Percentiles rank a stretch among this genome's conserved stretches.
These are phyloP conservation scores for Naganishia kalamii DNA, from an alignment of 768 basidiomycete species.

Conservation along the genomic window DNA sequence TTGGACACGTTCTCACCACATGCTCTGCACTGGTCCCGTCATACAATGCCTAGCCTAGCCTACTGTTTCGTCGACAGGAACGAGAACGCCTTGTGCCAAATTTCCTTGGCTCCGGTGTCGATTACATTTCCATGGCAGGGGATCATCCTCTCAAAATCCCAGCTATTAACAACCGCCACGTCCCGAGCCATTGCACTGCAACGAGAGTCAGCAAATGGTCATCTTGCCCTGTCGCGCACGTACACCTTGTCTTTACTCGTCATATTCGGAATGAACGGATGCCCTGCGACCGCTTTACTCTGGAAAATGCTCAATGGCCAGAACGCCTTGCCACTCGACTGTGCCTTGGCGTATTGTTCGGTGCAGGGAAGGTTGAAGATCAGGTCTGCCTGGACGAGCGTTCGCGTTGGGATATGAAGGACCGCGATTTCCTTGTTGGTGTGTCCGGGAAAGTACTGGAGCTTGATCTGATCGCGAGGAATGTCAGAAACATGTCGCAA, in stretches of 20 bases:
- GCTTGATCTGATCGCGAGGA: slow-evolving; percentile 25
- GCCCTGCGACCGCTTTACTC: slow-evolving; percentile 26
- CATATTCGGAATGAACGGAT: slow-evolving; percentile 32
- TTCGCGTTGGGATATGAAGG: slow-evolving; percentile 64
- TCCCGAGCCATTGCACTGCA: slow-evolving; percentile 56
- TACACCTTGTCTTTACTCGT: slow-evolving; percentile 45
- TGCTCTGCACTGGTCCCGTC: not conserved
- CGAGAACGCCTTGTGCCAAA: slow-evolving; percentile 46
- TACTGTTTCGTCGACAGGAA: not conserved
- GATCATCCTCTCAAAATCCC: slow-evolving; percentile 51
- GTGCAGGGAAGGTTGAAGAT: slow-evolving; percentile 71
- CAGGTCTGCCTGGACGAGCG: slow-evolving; percentile 73
- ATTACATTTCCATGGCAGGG: slow-evolving; percentile 57
- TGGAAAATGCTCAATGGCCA: slow-evolving; percentile 26
- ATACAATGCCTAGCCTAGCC: not conserved
- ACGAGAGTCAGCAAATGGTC: not conserved
- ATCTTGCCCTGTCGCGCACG: not conserved
- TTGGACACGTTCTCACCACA: not conserved
- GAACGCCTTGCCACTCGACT: slow-evolving; percentile 26
- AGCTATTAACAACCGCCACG: slow-evolving; percentile 59
- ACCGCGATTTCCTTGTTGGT: slow-evolving; percentile 76
- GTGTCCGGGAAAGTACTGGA: slow-evolving; percentile 56
- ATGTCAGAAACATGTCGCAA: not conserved
- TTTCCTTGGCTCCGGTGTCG: slow-evolving; percentile 57
- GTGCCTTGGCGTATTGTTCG: slow-evolving; percentile 56